These are phyloP conservation scores for Oryza meridionalis DNA, from an alignment of 176 grass and related monocot genomes.

Conservation along the genomic window DNA sequence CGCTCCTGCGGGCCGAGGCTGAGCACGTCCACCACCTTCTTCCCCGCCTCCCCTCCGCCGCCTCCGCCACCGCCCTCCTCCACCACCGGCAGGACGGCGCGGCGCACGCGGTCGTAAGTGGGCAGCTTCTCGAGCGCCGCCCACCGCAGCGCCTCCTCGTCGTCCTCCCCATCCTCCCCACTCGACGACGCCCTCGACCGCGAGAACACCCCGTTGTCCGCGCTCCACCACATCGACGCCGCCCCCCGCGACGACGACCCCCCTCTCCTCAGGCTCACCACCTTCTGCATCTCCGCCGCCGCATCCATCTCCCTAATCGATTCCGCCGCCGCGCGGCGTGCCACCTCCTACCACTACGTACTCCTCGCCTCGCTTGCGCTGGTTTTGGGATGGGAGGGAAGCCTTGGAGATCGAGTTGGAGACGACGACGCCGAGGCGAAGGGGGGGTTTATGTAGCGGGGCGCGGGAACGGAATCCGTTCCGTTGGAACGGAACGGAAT, in stretches of 20 bases:
- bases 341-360: no score
- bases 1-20: conserved; percentile 37
- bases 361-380: not conserved
- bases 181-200: conserved; percentile 45
- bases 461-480: not conserved
- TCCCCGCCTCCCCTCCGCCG: not conserved
- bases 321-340: not conserved
- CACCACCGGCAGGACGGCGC: conserved; percentile 32
- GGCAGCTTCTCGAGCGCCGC: conserved; percentile 62
- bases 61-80: not conserved
- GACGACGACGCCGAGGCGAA: not conserved
- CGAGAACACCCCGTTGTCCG: conserved; percentile 40
- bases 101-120: conserved; percentile 55
- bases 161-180: conserved; percentile 51
- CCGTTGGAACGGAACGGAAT: not conserved
- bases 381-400: not conserved
- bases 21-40: conserved; percentile 54
- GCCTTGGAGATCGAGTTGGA: no score
- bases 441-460: not conserved
- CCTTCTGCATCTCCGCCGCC: conserved; percentile 31
- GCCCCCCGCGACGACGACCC: not conserved
- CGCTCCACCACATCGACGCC: conserved; percentile 40
- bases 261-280: conserved; percentile 38
- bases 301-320: conserved; percentile 9
- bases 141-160: conserved; percentile 74